These are phyloP conservation scores for Saccharomyces hybrid DNA, from an alignment of 1,139 yeast species.

Conservation along the genomic window DNA sequence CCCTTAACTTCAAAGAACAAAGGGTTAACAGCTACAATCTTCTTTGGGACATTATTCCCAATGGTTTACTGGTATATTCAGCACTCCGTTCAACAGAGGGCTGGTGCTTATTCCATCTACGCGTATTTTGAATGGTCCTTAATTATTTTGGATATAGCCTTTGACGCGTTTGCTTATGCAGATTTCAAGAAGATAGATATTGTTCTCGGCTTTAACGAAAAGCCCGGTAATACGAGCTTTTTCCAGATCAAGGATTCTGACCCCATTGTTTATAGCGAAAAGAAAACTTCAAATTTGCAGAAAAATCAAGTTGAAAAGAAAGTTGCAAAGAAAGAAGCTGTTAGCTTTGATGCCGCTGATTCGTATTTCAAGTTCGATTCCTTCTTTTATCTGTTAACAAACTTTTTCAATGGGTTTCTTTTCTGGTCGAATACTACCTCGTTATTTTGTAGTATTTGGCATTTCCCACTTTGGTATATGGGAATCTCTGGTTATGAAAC, in stretches of 20 bases:
- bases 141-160: constrained; percentile 72
- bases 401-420: constrained; percentile 53
- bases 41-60: constrained; percentile 70
- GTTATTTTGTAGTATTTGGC: constrained; percentile 83
- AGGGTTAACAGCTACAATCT: constrained; percentile 51
- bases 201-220: constrained; percentile 9
- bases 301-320: not conserved
- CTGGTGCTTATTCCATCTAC: constrained; percentile 94
- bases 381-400: constrained; percentile 39
- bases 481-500: constrained; percentile 94
- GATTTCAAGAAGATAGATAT: constrained; percentile 48
- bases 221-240: constrained; percentile 11
- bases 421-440: constrained; percentile 84
- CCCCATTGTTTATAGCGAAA: not conserved
- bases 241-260: constrained; percentile 8
- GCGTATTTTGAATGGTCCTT: constrained; percentile 94
- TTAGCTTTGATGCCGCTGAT: constrained; percentile 3
- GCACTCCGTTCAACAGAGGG: constrained; percentile 76
- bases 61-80: constrained; percentile 84
- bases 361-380: constrained; percentile 26
- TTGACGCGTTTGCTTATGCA: constrained; percentile 69
- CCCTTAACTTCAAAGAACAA: constrained; percentile 37
- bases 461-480: constrained; percentile 97
- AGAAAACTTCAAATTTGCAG: constrained; percentile 4
- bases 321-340: constrained; percentile 10